Percentiles rank a stretch among this genome's conserved stretches.
Conservation (phyloP, 257 asterid species). For the Ligustrum vulgare region DNA sequence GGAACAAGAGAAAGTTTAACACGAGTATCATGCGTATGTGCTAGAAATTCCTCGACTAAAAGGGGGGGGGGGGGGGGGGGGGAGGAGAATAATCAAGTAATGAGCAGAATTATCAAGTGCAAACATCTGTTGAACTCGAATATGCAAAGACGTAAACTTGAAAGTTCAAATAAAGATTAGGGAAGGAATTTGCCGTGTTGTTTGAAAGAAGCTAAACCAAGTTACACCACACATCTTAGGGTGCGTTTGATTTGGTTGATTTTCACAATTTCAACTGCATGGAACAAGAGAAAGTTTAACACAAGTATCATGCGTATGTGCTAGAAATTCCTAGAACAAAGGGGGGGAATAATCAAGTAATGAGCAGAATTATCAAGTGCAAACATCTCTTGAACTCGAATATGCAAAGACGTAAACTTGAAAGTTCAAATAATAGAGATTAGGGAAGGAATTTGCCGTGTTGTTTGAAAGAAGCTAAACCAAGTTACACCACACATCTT, state of each 20-base stretch:
- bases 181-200: background rate
- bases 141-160: background rate
- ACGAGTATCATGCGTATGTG: background rate
- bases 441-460: background rate
- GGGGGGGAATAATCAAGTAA: background rate
- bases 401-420: background rate
- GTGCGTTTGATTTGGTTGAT: too few relatives aligned
- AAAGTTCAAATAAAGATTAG: background rate
- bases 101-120: background rate
- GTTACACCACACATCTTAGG: too few relatives aligned
- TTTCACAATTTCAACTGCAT: slow-evolving; percentile 76
- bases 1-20: background rate
- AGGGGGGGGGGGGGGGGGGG: too few relatives aligned
- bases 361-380: background rate
- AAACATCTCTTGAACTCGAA: background rate
- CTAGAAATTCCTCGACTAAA: background rate
- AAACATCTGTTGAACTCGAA: background rate
- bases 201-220: background rate
- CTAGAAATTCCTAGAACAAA: background rate
- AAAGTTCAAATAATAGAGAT: background rate
- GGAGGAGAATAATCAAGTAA: background rate
- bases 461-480: background rate
- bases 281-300: background rate
- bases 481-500: background rate
- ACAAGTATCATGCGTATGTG: background rate